A percentile compares a stretch with the other conserved stretches of the same genome.
Evolutionary conservation across 2,329 filamentous ascomycete species (phyloP).

Genomic region (Scedosporium boydii): DNA sequence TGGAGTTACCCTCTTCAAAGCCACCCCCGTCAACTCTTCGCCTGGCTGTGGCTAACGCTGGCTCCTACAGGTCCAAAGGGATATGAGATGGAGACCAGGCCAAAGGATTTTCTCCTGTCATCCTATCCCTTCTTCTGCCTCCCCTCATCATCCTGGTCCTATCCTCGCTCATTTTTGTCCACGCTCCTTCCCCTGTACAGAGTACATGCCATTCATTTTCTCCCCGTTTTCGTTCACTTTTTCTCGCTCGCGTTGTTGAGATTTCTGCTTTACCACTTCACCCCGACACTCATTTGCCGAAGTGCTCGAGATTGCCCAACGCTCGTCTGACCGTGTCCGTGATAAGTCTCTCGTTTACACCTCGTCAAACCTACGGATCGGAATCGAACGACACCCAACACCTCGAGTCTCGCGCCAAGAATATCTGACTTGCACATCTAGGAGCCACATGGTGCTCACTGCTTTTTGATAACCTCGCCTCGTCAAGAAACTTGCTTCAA

Average conservation of each 20-base stretch:
- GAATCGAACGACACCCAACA: neutral
- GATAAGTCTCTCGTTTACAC: neutral
- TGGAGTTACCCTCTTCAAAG: conserved; percentile 1
- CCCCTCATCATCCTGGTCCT: neutral
- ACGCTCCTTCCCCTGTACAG: neutral
- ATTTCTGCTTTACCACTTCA: neutral
- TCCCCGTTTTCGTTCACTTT: neutral
- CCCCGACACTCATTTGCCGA: neutral
- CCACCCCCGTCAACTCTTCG: neutral
- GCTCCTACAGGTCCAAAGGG: neutral
- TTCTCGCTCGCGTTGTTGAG: neutral
- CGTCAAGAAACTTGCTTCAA: neutral
- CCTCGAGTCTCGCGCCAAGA: neutral
- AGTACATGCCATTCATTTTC: conserved; percentile 3
- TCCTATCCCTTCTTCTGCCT: too few relatives aligned
- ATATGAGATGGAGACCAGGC: neutral
- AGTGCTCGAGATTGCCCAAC: neutral
- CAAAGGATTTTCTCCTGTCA: too few relatives aligned
- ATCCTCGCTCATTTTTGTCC: neutral
- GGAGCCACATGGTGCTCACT: neutral
- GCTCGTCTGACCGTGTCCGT: neutral
- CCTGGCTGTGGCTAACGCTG: neutral
- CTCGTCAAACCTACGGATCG: neutral
- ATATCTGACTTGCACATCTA: neutral
- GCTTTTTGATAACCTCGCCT: neutral